phyloP scores from a whole-genome alignment of 2,329 filamentous ascomycete genomes.

The Exophiala spinifera region DNA sequence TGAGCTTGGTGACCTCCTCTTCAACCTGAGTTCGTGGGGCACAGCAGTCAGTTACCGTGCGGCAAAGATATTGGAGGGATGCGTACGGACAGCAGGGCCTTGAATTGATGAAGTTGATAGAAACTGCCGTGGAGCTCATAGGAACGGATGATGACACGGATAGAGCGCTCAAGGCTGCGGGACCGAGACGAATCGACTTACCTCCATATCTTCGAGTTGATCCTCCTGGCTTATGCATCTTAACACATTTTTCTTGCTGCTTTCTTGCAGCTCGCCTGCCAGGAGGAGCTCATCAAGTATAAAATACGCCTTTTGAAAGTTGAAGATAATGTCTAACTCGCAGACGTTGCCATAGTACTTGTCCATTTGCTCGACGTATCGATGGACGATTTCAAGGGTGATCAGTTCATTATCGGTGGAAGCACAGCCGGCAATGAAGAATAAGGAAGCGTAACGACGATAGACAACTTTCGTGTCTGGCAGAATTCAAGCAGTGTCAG shows the following conservation, averaged over 20 bases:
- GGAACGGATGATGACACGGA: no score
- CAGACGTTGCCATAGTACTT: conserved; percentile 99
- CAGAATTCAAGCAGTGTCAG: conserved; percentile 24
- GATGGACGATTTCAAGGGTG: conserved; percentile 96
- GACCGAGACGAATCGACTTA: conserved; percentile 49
- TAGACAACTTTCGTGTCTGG: conserved; percentile 98
- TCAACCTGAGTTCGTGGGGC: conserved; percentile 63
- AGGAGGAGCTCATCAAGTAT: conserved; percentile 95
- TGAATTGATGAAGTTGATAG: background rate
- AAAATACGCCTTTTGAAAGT: conserved; percentile 99
- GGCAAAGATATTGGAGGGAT: conserved; percentile 3
- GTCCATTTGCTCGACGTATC: conserved; percentile 99
- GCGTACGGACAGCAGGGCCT: background rate
- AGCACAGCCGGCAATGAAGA: conserved; percentile 99
- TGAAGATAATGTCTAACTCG: conserved; percentile 99
- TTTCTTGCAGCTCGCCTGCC: conserved; percentile 96
- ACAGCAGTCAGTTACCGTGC: conserved; percentile 29
- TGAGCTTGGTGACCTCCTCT: conserved; percentile 86
- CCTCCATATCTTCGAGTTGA: conserved; percentile 98
- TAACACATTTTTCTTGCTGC: conserved; percentile 98
- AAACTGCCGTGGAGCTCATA: background rate
- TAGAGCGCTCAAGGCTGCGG: background rate
- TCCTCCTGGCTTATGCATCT: conserved; percentile 96
- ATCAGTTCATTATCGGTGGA: conserved; percentile 56
- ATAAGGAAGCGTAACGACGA: conserved; percentile 95